Evolutionary conservation across 768 basidiomycete genomes (phyloP).

Genomic region (Suillus paluster): DNA sequence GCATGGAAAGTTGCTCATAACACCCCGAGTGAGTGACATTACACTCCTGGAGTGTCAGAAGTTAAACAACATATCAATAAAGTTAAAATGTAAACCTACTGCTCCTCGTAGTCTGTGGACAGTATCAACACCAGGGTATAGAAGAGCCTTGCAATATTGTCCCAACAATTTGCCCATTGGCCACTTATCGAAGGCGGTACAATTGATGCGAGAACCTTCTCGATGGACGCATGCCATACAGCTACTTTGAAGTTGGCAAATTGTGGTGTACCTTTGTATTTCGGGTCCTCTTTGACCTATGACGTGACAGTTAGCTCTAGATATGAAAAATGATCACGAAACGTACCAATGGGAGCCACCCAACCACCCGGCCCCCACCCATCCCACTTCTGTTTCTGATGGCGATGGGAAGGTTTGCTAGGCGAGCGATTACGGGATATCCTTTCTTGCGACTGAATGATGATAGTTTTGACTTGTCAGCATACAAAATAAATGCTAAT

Average conservation of each 20-base stretch:
- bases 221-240: conserved; percentile 13
- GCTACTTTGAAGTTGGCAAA: conserved; percentile 16
- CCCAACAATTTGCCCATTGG: conserved; percentile 29
- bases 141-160: conserved; percentile 29
- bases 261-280: conserved; percentile 2
- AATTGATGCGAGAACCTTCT: conserved; percentile 9
- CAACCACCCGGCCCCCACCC: conserved; percentile 42
- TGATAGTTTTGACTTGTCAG: conserved; percentile 45
- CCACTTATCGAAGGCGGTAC: conserved; percentile 4
- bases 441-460: conserved; percentile 43
- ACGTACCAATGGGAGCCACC: conserved; percentile 44
- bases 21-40: conserved; percentile 40
- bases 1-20: conserved; percentile 33
- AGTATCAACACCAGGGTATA: conserved; percentile 39
- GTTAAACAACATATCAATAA: conserved; percentile 1
- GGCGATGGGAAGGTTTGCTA: conserved; percentile 34
- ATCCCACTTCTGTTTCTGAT: conserved; percentile 39
- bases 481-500: conserved; percentile 41
- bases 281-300: conserved; percentile 12
- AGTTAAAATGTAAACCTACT: conserved; percentile 34
- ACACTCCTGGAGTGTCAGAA: conserved; percentile 25
- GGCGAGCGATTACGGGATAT: conserved; percentile 39
- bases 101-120: conserved; percentile 49
- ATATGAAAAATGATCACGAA: background rate
- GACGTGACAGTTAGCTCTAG: background rate